phyloP scores from a whole-genome alignment of 1,139 yeast genomes.

The Saccharomyces pastorianus region DNA sequence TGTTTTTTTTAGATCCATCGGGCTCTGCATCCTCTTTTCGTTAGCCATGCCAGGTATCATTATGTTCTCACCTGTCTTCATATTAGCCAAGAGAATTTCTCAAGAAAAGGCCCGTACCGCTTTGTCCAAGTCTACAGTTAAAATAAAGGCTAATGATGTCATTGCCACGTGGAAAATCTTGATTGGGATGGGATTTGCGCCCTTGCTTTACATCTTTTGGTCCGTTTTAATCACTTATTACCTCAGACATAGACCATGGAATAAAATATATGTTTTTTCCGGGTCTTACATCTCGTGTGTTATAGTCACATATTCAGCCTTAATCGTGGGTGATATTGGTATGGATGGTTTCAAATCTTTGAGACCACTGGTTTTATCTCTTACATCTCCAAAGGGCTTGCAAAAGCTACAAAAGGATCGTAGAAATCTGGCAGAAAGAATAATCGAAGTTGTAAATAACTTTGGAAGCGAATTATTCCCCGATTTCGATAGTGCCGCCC shows the following conservation, averaged over 20 bases:
- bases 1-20: slow-evolving; percentile 47
- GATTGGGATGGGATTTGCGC: slow-evolving; percentile 83
- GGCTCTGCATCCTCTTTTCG: slow-evolving; percentile 46
- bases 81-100: slow-evolving; percentile 68
- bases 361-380: slow-evolving; percentile 70
- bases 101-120: slow-evolving; percentile 68
- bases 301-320: slow-evolving; percentile 74
- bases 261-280: slow-evolving; percentile 26
- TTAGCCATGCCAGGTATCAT: slow-evolving; percentile 80
- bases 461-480: slow-evolving; percentile 61
- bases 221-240: slow-evolving; percentile 54
- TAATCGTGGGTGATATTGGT: slow-evolving; percentile 87
- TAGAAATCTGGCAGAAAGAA: slow-evolving; percentile 37
- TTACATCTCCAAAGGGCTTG: slow-evolving; percentile 44
- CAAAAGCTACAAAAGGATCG: slow-evolving; percentile 44
- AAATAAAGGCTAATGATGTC: slow-evolving; percentile 85
- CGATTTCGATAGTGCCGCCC: slow-evolving; percentile 37
- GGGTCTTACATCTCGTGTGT: slow-evolving; percentile 41
- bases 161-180: slow-evolving; percentile 93
- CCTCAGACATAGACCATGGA: slow-evolving; percentile 20
- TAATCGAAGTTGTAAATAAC: slow-evolving; percentile 49
- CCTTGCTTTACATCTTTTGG: slow-evolving; percentile 71
- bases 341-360: slow-evolving; percentile 78
- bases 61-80: slow-evolving; percentile 78
- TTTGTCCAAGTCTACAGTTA: slow-evolving; percentile 79